These are phyloP conservation scores for Themeda triandra DNA, from an alignment of 176 grass and related monocot genomes.

Conservation along the genomic window DNA sequence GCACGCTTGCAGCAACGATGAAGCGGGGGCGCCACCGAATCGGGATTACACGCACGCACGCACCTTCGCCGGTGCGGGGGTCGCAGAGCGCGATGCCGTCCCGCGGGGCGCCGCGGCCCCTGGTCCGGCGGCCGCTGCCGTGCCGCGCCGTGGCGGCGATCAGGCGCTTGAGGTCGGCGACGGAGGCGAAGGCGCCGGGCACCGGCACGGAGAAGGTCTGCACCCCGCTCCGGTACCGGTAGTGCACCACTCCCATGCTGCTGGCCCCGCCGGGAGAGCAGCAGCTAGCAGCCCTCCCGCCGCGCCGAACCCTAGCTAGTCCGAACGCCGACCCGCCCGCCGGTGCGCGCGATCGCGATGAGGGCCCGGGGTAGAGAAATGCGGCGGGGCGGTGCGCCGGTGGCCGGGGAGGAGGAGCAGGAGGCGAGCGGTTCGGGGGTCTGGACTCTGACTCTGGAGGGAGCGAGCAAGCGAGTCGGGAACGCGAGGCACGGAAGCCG, in stretches of 20 bases:
- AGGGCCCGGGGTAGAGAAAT: too few relatives aligned
- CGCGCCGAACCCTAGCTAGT: background rate
- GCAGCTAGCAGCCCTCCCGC: too few relatives aligned
- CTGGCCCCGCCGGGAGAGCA: too few relatives aligned
- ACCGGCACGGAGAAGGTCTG: background rate
- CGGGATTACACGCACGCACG: background rate
- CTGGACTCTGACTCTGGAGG: too few relatives aligned
- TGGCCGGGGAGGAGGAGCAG: background rate
- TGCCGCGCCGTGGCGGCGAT: conserved; percentile 1
- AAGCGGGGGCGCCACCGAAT: background rate
- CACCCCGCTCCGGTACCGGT: background rate
- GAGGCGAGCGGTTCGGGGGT: too few relatives aligned
- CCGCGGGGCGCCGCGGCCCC: background rate
- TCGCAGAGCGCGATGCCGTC: conserved; percentile 14
- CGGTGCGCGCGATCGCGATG: too few relatives aligned
- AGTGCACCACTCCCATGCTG: background rate
- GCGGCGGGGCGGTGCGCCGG: background rate
- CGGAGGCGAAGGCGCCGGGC: background rate
- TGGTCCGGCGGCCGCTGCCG: background rate
- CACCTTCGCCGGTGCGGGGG: conserved; percentile 14
- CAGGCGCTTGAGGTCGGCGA: conserved; percentile 9
- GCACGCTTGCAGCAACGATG: background rate
- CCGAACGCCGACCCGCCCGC: background rate
- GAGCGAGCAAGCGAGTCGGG: too few relatives aligned
- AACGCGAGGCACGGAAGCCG: too few relatives aligned